Percentiles rank a stretch among this genome's conserved stretches.
Conservation (phyloP, 805 yeast species). For the Saturnispora mendoncae region DNA sequence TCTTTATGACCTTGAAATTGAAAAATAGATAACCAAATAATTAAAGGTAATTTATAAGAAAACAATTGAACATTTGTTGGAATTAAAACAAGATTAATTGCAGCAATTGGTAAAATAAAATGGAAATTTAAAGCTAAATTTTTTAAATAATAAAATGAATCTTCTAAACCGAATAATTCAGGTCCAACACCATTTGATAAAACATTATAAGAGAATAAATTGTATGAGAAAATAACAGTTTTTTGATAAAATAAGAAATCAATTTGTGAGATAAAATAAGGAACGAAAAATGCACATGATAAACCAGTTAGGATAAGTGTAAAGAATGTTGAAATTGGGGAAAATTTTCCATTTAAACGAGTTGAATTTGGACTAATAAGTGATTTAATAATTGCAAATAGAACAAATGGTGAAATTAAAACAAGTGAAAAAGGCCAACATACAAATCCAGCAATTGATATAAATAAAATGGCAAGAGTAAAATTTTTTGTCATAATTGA, state of each 20-base stretch:
- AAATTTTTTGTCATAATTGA: conserved; percentile 19
- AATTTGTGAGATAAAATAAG: conserved; percentile 24
- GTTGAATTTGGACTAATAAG: conserved; percentile 7
- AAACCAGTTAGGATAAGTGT: conserved; percentile 16
- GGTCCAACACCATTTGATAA: conserved; percentile 71
- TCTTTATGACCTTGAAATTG: conserved; percentile 82
- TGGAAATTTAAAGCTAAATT: conserved; percentile 74
- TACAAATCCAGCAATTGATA: conserved; percentile 59
- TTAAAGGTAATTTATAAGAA: conserved; percentile 25
- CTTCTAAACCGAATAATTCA: conserved; percentile 82
- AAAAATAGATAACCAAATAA: conserved; percentile 63
- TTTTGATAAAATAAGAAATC: conserved; percentile 60
- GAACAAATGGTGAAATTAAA: conserved; percentile 51
- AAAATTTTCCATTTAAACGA: conserved; percentile 9
- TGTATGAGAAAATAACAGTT: conserved; percentile 63
- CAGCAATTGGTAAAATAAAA: conserved; percentile 36
- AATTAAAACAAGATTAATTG: conserved; percentile 28
- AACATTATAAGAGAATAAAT: conserved; percentile 79
- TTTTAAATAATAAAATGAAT: conserved; percentile 57
- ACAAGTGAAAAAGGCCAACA: conserved; percentile 90
- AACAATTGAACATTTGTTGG: conserved; percentile 13
- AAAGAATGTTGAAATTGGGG: conserved; percentile 9
- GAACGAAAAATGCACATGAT: conserved; percentile 14
- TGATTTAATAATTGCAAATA: conserved; percentile 25
- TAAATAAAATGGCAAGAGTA: conserved; percentile 33